Percentiles rank a stretch among this genome's conserved stretches.
Evolutionary conservation across 1,284 basidiomycete genomes (phyloP).

Genomic region (Marasmius sp.): DNA sequence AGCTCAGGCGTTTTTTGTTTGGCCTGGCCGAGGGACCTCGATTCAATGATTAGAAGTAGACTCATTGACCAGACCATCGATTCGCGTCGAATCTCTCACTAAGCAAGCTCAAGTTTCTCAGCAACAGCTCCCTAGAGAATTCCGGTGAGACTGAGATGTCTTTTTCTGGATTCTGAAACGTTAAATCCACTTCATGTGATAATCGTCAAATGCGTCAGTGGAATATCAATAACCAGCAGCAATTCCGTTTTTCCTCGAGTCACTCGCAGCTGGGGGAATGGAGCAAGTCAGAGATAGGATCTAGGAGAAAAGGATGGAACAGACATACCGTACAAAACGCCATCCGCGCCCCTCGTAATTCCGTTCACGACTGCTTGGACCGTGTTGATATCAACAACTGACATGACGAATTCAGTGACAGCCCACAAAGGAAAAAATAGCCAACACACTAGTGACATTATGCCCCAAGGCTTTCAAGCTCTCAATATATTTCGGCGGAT

Average conservation of each 20-base stretch:
- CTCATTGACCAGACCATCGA: too few species aligned
- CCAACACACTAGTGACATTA: conserved; percentile 59
- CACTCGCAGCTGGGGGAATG: conserved; percentile 63
- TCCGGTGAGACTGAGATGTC: background rate
- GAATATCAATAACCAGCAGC: conserved; percentile 71
- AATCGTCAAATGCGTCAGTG: background rate
- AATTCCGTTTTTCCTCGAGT: conserved; percentile 82
- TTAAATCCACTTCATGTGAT: background rate
- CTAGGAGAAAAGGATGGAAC: background rate
- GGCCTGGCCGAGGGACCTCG: too few species aligned
- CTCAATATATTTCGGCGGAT: conserved; percentile 53
- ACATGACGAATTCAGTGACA: conserved; percentile 3
- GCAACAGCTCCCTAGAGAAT: background rate
- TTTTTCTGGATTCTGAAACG: background rate
- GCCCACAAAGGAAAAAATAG: conserved; percentile 2
- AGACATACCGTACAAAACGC: conserved; percentile 55
- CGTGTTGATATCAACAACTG: conserved; percentile 55
- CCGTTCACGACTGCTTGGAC: conserved; percentile 65
- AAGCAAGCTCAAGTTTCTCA: background rate
- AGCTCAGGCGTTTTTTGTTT: too few species aligned
- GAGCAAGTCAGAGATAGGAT: background rate
- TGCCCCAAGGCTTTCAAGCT: conserved; percentile 68
- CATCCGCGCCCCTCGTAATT: conserved; percentile 28
- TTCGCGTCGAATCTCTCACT: too few species aligned
- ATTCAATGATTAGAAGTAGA: too few species aligned